These are phyloP conservation scores for Neonectria magnoliae DNA, from an alignment of 2,329 filamentous ascomycete species.

Conservation along the genomic window DNA sequence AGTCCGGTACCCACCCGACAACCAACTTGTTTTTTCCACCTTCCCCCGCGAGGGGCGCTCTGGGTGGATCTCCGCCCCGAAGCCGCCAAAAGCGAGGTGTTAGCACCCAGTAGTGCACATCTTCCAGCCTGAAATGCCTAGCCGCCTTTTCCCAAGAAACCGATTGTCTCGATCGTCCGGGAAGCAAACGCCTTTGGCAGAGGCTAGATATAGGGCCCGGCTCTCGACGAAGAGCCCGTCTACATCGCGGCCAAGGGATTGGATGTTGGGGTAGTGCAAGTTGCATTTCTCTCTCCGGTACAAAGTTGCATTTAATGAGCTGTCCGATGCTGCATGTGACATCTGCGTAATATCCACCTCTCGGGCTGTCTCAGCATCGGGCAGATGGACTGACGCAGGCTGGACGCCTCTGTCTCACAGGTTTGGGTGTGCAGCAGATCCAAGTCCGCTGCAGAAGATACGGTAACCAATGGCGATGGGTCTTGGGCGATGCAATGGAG, in stretches of 20 bases:
- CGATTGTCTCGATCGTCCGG: constrained; percentile 9
- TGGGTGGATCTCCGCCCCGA: not conserved
- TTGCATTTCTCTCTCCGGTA: not conserved
- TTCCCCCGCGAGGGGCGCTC: constrained; percentile 10
- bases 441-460: constrained; percentile 8
- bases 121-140: constrained; percentile 4
- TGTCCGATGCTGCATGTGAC: constrained; percentile 18
- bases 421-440: constrained; percentile 3
- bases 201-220: not conserved
- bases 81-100: constrained; percentile 22
- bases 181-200: not conserved
- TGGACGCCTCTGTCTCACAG: constrained; percentile 11
- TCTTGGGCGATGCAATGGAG: not conserved
- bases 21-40: not conserved
- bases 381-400: constrained; percentile 13
- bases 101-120: constrained; percentile 3
- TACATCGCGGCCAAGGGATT: not conserved
- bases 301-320: not conserved
- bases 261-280: not conserved
- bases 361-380: constrained; percentile 6
- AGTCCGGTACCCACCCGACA: not conserved
- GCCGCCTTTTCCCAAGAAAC: not conserved
- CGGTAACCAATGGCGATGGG: not conserved
- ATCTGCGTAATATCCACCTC: constrained; percentile 9
- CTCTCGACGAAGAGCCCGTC: not conserved